These are phyloP conservation scores for Parmelia sp. DNA, from an alignment of 495 filamentous ascomycete genomes.

Conservation along the genomic window DNA sequence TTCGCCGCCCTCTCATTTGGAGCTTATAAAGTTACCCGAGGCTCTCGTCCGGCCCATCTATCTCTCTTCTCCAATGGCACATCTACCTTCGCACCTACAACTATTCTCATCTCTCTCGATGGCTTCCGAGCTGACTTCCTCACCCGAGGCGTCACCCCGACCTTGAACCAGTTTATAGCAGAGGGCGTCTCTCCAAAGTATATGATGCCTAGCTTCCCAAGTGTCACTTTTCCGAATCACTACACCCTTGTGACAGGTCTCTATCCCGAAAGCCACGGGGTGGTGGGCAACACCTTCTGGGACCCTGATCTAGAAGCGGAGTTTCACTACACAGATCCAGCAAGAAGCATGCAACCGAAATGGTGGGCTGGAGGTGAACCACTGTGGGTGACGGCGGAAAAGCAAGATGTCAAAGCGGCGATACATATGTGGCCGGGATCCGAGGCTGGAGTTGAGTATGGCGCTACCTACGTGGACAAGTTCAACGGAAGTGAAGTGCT, in stretches of 20 bases:
- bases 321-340: slow-evolving; percentile 79
- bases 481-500: slow-evolving; percentile 74
- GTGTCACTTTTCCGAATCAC: slow-evolving; percentile 97
- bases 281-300: slow-evolving; percentile 94
- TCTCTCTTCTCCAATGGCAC: slow-evolving; percentile 69
- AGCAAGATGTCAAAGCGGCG: slow-evolving; percentile 63
- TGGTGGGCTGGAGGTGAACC: slow-evolving; percentile 92
- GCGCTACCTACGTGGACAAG: slow-evolving; percentile 72
- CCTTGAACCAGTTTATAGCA: slow-evolving; percentile 69
- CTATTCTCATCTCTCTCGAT: slow-evolving; percentile 88
- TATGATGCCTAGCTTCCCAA: slow-evolving; percentile 90
- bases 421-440: slow-evolving; percentile 99
- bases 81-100: slow-evolving; percentile 79
- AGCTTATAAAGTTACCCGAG: slow-evolving; percentile 42
- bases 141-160: slow-evolving; percentile 71
- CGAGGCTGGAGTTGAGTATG: slow-evolving; percentile 65
- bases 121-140: slow-evolving; percentile 97
- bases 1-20: slow-evolving; percentile 49
- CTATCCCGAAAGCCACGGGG: slow-evolving; percentile 85
- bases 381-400: slow-evolving; percentile 87
- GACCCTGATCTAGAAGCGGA: slow-evolving; percentile 68
- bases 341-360: slow-evolving; percentile 64
- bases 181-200: slow-evolving; percentile 82
- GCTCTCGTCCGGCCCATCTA: slow-evolving; percentile 28
- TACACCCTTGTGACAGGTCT: slow-evolving; percentile 90